Evolutionary conservation across 1,139 yeast genomes (phyloP).

Genomic region (Wickerhamomyces sp.): DNA sequence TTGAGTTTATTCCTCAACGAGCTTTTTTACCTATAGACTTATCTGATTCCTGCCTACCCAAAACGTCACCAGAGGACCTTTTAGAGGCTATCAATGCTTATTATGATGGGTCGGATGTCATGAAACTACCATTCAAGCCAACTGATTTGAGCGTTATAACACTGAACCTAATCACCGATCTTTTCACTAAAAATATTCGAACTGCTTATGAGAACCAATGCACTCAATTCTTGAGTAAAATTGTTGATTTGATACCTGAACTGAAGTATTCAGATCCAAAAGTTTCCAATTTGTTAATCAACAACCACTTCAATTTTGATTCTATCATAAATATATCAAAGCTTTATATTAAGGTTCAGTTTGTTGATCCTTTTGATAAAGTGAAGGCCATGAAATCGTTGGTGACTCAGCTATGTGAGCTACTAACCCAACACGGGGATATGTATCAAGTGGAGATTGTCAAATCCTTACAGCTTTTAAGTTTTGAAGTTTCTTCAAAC

Average conservation of each 20-base stretch:
- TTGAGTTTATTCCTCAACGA: conserved; percentile 53
- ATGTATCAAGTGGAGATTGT: conserved; percentile 22
- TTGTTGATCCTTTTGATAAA: conserved; percentile 15
- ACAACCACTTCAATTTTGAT: conserved; percentile 4
- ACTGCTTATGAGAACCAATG: conserved; percentile 24
- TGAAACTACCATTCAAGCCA: conserved; percentile 38
- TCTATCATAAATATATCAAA: conserved; percentile 12
- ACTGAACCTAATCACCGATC: conserved; percentile 32
- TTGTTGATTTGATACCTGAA: conserved; percentile 46
- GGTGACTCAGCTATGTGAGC: conserved; percentile 15
- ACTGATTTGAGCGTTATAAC: conserved; percentile 42
- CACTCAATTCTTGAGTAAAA: conserved; percentile 37
- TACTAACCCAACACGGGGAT: conserved; percentile 9
- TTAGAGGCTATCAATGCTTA: conserved; percentile 28
- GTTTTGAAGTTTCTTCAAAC: conserved; percentile 25
- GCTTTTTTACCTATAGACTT: conserved; percentile 48
- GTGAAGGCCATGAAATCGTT: conserved; percentile 15
- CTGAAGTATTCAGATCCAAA: conserved; percentile 19
- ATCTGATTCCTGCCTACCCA: conserved; percentile 18
- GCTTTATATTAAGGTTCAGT: conserved; percentile 16
- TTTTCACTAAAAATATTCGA: conserved; percentile 30
- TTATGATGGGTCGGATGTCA: conserved; percentile 28
- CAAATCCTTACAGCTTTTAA: conserved; percentile 17
- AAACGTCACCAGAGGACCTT: conserved; percentile 20
- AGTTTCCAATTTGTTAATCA: conserved; percentile 9